Conservation (phyloP, 1,284 basidiomycete species). For the Malassezia globosa region DNA sequence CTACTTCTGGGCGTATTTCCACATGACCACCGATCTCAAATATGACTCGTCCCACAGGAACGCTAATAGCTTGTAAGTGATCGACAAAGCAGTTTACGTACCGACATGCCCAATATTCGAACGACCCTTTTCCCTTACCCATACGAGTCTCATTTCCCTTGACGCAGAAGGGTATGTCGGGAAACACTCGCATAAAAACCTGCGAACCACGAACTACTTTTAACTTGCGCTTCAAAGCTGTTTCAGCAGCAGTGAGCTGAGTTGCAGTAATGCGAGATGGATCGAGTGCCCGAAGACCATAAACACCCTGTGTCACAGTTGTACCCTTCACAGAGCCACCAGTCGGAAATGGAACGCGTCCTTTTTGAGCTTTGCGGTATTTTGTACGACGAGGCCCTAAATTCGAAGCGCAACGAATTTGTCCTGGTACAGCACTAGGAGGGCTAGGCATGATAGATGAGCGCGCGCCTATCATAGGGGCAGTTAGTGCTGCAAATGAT, state of each 20-base stretch:
- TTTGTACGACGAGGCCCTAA: constrained; percentile 72
- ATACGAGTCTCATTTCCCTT: constrained; percentile 99
- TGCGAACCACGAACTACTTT: constrained; percentile 82
- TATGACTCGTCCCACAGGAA: constrained; percentile 79
- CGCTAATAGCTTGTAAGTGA: constrained; percentile 57
- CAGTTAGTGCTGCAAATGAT: not conserved
- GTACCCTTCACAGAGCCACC: constrained; percentile 91
- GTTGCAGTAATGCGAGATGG: constrained; percentile 79
- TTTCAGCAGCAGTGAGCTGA: constrained; percentile 74
- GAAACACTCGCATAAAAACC: constrained; percentile 80
- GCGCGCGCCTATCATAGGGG: not conserved
- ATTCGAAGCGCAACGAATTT: constrained; percentile 52
- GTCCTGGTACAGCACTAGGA: constrained; percentile 7
- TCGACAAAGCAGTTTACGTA: constrained; percentile 47
- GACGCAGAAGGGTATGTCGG: constrained; percentile 90
- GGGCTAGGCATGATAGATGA: not conserved
- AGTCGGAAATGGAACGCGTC: constrained; percentile 53
- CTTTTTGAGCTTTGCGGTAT: constrained; percentile 77
- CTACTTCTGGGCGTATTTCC: constrained; percentile 81
- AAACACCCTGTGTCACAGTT: constrained; percentile 78
- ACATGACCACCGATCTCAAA: constrained; percentile 80
- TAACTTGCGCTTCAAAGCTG: constrained; percentile 78
- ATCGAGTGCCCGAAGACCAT: constrained; percentile 77
- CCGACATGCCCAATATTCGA: constrained; percentile 95
- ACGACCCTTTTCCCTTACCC: constrained; percentile 97